These are phyloP conservation scores for Phytophthora brassicae DNA, from an alignment of 352 stramenopile genomes.

Conservation along the genomic window DNA sequence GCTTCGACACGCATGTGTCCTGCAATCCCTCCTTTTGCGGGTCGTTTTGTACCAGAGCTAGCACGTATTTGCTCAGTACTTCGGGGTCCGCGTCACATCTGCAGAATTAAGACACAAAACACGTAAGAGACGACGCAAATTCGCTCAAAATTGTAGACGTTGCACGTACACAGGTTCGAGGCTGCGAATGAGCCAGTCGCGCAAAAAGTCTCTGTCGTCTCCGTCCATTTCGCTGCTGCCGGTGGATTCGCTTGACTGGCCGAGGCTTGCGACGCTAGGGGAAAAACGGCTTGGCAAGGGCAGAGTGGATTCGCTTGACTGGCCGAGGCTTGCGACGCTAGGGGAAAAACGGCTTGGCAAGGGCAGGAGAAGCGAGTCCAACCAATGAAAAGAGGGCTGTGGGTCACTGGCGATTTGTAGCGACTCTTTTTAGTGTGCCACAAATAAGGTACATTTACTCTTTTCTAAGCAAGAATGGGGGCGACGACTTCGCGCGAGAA, in stretches of 20 bases:
- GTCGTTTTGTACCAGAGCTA: constrained; percentile 84
- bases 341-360: constrained; percentile 20
- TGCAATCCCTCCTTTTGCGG: constrained; percentile 68
- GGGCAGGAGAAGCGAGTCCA: constrained; percentile 23
- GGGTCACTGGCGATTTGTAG: constrained; percentile 18
- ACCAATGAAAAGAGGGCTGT: constrained; percentile 25
- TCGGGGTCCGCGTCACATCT: constrained; percentile 87
- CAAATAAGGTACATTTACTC: background rate
- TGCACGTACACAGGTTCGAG: constrained; percentile 84
- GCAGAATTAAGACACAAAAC: constrained; percentile 3
- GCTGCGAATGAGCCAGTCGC: constrained; percentile 85
- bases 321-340: background rate
- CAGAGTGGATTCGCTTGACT: background rate
- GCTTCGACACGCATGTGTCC: constrained; percentile 72
- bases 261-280: background rate
- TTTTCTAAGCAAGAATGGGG: constrained; percentile 14
- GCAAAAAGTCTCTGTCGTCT: constrained; percentile 77
- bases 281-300: constrained; percentile 19
- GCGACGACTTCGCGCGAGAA: constrained; percentile 47
- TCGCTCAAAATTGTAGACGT: constrained; percentile 15
- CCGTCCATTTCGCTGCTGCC: constrained; percentile 55
- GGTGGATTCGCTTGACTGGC: background rate
- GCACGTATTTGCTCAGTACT: constrained; percentile 87
- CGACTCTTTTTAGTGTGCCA: constrained; percentile 4
- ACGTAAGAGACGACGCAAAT: background rate